Base-by-base conservation (phyloP, 352 stramenopile species). In the Pythium coloratum region DNA sequence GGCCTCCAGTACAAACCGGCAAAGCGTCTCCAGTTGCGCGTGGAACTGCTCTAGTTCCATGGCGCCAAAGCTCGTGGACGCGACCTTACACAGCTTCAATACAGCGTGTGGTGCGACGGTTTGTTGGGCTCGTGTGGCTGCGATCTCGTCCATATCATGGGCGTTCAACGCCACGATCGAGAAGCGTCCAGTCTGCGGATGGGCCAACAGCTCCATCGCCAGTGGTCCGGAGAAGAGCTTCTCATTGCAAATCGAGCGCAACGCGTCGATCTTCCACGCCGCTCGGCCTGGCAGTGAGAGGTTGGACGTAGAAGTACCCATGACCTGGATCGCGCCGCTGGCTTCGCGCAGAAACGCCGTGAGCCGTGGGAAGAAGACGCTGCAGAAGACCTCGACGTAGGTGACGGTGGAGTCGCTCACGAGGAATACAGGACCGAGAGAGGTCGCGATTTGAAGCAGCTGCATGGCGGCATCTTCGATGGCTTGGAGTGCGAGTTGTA, bases 31-130 rank as follows among this genome's bases (percentile, higher is more conserved):
- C 8, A 87, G 67, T 34, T 82, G 78, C 0, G 53, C 57, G 36
- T 77, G 63, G 62, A 87, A 84, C 1, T 59, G 46, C 26, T 81
- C 77, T 0, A 82, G 60, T 20, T 67, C 54, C 46, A 66, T 38
- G n/a, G 56, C 40, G 33, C 44, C 47, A 28, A 71, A 71, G 18
- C 30, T 51, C 65, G 58, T 63, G 26, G 59, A 62, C 20, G 65
- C 50, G 40, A 71, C 58, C 44, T 63, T 61, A 20, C 42, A 55
- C 44, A 59, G 65, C 65, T 71, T 71, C 36, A 71, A 40, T n/a
- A 66, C 18, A 6, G 65, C 58, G 53, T 66, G 59, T 8, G 58
- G 65, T 32, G 65, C 65, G 14, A 71, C 58, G 64, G 10, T 53
- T 28, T 66, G 55, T 20, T 59, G 42, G 28, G 51, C 51, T 4